Conservation (phyloP, 1,284 basidiomycete species). For the Trichosporon ovoides region DNA sequence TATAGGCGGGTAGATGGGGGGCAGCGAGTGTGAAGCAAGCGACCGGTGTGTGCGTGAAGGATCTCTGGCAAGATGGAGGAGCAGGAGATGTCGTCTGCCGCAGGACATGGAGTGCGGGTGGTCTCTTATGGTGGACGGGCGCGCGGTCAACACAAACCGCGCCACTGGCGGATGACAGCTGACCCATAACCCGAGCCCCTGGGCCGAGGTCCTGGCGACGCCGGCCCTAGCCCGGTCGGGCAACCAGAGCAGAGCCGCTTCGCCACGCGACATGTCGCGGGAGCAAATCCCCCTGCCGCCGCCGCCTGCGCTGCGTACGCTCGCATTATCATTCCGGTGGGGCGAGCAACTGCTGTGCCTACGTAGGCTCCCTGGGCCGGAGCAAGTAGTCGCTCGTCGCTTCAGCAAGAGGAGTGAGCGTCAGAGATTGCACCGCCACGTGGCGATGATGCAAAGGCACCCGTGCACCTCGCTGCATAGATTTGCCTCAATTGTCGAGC, state of each 20-base stretch:
- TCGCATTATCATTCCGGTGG: background rate
- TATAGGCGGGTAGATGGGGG: no score
- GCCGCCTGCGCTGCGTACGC: no score
- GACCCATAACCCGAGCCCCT: background rate
- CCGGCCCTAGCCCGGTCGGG: background rate
- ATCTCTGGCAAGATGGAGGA: constrained; percentile 10
- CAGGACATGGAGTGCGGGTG: background rate
- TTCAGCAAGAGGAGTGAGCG: no score
- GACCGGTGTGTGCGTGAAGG: no score
- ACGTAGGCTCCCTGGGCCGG: no score
- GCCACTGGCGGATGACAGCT: background rate
- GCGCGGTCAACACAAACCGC: constrained; percentile 1
- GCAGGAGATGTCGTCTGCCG: background rate
- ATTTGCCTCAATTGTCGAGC: no score
- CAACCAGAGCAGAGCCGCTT: background rate
- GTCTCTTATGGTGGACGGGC: background rate
- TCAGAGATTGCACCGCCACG: no score
- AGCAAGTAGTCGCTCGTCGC: no score
- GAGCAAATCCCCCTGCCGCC: background rate
- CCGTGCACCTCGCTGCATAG: no score
- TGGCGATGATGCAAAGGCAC: no score
- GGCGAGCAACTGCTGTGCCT: background rate
- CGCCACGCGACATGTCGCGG: background rate
- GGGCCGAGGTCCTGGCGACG: background rate
- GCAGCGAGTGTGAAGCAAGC: background rate